Base-by-base conservation (phyloP, 2,329 filamentous ascomycete species). In the Penicillium psychrosexuale region DNA sequence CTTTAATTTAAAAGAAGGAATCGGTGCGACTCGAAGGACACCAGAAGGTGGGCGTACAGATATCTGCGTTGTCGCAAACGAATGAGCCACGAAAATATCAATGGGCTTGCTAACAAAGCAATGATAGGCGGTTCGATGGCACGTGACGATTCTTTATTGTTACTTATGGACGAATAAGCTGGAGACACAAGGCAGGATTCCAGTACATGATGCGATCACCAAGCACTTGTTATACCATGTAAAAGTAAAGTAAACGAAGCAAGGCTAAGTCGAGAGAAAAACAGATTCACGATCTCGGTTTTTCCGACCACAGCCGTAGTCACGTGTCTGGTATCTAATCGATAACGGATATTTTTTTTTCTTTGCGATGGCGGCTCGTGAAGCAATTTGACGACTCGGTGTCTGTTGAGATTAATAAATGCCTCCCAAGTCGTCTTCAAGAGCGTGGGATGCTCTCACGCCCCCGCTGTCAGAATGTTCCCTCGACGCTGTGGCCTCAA, bases 401-500 rank as follows among this genome's bases (percentile, higher is more conserved):
- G 17, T 30, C 19, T 24, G n/a, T 36, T 17, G 5, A n/a, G 40
- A 42, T 42, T 17, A n/a, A 43, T 43, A 55, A 44, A 73, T 74
- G 68, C 66, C 71, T 34, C 63, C 68, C 2, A 72, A 72, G 80
- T 78, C 72, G 77, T 77, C 77, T 33, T 76, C 80, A 39, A 76
- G 84, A 61, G 78, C 82, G 28, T 93, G 89, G 85, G 83, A 87
- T 65, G 83, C 82, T 13, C 77, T 91, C 51, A 87, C 83, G 1
- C 88, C 89, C 15, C 77, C 86, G 6, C 76, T 91, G 31, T 89
- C 88, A 57, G 81, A 87, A 84, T 97, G 92, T 91, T 85, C 94
- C 53, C 78, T 94, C 51, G 90, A 95, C 62, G 91, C 91, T 56
- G 86, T 95, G 46, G 81, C 85, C 47, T 84, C 86, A 61, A 93